These are phyloP conservation scores for Pseudoscleropodium purum DNA, from an alignment of 225 moss, liverwort and hornwort genomes.

Conservation along the genomic window DNA sequence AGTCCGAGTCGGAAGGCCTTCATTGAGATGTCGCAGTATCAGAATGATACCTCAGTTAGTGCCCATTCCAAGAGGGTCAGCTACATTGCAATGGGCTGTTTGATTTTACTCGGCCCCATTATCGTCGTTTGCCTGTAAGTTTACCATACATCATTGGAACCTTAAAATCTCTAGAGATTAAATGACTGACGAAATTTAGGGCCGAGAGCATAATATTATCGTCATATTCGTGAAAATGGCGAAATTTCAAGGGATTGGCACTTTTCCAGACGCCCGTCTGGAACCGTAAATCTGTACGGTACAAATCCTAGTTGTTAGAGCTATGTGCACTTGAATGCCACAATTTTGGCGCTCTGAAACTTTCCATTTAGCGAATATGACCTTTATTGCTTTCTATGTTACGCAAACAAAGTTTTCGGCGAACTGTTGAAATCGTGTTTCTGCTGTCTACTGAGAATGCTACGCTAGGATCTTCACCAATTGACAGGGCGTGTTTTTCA, in stretches of 20 bases:
- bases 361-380: background rate
- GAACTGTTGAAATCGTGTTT: background rate
- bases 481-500: background rate
- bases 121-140: constrained; percentile 78
- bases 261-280: background rate
- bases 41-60: constrained; percentile 12
- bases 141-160: background rate
- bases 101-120: constrained; percentile 48
- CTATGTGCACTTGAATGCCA: background rate
- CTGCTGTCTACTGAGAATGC: background rate
- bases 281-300: background rate
- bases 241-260: background rate
- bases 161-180: background rate
- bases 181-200: background rate
- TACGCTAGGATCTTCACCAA: background rate
- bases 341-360: background rate
- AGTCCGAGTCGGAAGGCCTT: constrained; percentile 4
- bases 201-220: background rate
- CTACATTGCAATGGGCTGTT: constrained; percentile 41
- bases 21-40: constrained; percentile 37
- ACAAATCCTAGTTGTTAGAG: background rate
- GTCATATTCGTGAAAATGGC: background rate
- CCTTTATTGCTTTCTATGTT: background rate
- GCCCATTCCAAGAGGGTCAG: constrained; percentile 50
- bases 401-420: background rate